Base-by-base conservation (phyloP, 139 green algal species). In the Yamagishiella unicocca region DNA sequence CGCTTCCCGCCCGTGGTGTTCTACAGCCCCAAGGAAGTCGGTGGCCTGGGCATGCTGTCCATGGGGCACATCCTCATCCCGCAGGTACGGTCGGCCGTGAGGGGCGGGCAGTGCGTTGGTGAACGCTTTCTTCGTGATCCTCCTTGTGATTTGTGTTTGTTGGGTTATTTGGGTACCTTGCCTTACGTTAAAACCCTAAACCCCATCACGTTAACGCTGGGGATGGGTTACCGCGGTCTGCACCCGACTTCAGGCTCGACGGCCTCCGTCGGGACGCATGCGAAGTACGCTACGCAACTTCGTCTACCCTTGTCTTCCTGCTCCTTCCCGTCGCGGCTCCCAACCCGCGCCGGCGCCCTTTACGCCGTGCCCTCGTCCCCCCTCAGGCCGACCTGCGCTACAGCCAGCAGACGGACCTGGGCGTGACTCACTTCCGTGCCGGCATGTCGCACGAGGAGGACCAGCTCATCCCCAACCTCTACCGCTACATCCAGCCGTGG, bases 1-100 rank as follows among this genome's bases (percentile, higher is more conserved):
- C 93, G 96, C 54, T 99, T 99, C 94, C 98, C 98, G 12, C 98
- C 98, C 24, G 97, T 99, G 25, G 96, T 99, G 42, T 99, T 99
- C 90, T 99, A 99, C 94, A 95, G 93, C 0, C 98, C 98, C 89
- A 99, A 99, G 94, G 97, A 99, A 93, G 97, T 99, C 87, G 98
- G 98, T 72, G 98, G 98, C 31, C 96, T 99, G 92, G 98, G 98
- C 87, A 99, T 99, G 98, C 94, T 99, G 75, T 98, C 94, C 89
- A 99, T 99, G 98, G 98, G 98, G 38, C 98, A 99, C 95, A 99
- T 99, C 93, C 95, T 99, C 71, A 99, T 99, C 88, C 97, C 97
- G 82, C 86, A 83, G 75, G 75, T 83, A 35, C n/a, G 75, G n/a
- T 29, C 6, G 45, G 74, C 7, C 21, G 45, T 67, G 74, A 8